Base-by-base conservation (phyloP, 106 monocot genomes). In the Dendrobium huoshanense region DNA sequence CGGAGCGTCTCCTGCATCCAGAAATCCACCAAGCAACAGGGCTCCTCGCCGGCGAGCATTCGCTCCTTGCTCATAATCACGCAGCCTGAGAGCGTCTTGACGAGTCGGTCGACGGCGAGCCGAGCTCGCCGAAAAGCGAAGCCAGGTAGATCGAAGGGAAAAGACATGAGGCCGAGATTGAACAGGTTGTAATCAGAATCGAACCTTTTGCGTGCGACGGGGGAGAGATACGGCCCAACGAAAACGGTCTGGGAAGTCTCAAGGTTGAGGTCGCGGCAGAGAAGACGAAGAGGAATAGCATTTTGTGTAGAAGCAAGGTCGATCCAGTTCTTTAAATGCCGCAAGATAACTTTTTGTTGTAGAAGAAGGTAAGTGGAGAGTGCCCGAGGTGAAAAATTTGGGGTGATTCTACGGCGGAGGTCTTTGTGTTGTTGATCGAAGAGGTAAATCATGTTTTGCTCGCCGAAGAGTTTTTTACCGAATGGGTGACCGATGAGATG, bases 361-460 rank as follows among this genome's bases (percentile, higher is more conserved):
- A 94, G 47, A 40, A 31, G 31, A 31, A 87, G 82, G 83, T 98
- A 98, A 77, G 92, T 85, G 83, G 94, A 83, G 25, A 94, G 88
- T 11, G 97, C 92, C 5, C 82, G 77, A 7, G 87, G 87, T 64
- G 97, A 87, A 91, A 98, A 98, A 78, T 98, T 94, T 75, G 94
- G 94, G 31, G 84, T 90, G 82, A 98, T 91, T 41, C 92, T 82
- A 51, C 94, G 94, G 55, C 92, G 94, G 55, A 92, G 90, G 75
- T 92, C 89, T 80, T 94, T 97, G 86, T 97, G 97, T 31, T 79
- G 75, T 78, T 90, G 85, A 74, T 86, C 94, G 78, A 97, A 94
- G 92, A 97, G 91, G 88, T 97, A 97, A 82, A 97, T 97, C 76
- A 97, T 85, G 83, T 94, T 97, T 88, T 94, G 97, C 7, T 97